phyloP scores from a whole-genome alignment of 148 eudicot species.

The Vaccinium darrowii region DNA sequence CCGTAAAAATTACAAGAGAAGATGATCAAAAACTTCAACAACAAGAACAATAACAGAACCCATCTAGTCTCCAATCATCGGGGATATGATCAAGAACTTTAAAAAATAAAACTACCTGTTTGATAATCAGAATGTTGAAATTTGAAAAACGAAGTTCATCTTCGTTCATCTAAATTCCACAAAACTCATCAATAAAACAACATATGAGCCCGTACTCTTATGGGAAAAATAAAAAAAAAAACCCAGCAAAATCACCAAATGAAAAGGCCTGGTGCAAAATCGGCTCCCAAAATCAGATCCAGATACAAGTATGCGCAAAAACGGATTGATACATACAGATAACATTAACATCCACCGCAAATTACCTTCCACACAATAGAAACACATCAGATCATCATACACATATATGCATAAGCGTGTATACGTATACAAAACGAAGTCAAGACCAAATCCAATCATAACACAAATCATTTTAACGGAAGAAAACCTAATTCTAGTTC shows the following conservation, averaged over 20 bases:
- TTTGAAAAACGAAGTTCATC: neutral
- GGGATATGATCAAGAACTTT: neutral
- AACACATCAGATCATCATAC: neutral
- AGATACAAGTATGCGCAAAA: neutral
- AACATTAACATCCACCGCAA: too few species aligned
- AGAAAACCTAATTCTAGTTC: neutral
- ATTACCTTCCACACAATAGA: neutral
- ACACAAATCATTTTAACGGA: neutral
- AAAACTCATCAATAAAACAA: neutral
- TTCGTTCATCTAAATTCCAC: neutral
- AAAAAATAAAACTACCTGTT: neutral
- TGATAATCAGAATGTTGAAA: neutral
- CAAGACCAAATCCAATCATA: neutral
- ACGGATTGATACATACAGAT: neutral
- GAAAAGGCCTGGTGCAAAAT: neutral
- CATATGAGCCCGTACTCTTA: neutral
- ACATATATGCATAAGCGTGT: neutral
- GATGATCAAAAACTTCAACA: neutral
- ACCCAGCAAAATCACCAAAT: neutral
- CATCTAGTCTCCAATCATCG: too few species aligned
- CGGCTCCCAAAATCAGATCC: too few species aligned
- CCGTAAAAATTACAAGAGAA: neutral
- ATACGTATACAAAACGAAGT: neutral
- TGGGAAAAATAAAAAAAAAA: neutral
- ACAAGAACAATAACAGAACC: too few species aligned